Evolutionary conservation across 148 eudicot genomes (phyloP).

Genomic region (Dysphania ambrosioides): DNA sequence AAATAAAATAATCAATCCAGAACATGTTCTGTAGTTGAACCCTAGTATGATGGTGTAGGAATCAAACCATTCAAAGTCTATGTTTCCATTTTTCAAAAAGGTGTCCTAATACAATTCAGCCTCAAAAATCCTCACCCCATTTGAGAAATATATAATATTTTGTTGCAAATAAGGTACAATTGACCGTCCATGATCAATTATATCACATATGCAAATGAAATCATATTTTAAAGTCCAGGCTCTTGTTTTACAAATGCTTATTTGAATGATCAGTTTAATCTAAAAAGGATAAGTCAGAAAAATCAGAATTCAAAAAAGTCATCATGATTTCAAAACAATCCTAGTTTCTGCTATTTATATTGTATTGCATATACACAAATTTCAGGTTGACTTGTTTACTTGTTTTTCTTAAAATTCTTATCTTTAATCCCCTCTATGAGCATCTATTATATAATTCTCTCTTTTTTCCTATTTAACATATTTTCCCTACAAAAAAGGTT

Average conservation of each 20-base stretch:
- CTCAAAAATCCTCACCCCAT: not conserved
- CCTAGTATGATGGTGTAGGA: not conserved
- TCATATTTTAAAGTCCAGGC: not conserved
- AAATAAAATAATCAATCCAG: too few relatives aligned
- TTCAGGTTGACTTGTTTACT: not conserved
- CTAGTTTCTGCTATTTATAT: not conserved
- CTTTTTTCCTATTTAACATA: not conserved
- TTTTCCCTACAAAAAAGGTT: not conserved
- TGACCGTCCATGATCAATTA: not conserved
- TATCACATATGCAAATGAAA: not conserved
- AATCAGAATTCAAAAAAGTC: not conserved
- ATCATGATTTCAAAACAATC: not conserved
- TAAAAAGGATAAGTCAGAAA: too few relatives aligned
- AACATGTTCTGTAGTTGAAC: too few relatives aligned
- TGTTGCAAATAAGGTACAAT: not conserved
- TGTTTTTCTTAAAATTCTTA: not conserved
- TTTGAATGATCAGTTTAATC: not conserved
- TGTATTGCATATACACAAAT: not conserved
- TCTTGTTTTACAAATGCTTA: not conserved
- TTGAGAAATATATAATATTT: not conserved
- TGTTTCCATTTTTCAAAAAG: not conserved
- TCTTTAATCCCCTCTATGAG: not conserved
- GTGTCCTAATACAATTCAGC: not conserved
- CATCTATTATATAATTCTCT: not conserved
- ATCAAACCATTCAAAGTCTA: not conserved